Conservation (phyloP, 2,329 filamentous ascomycete species). For the Bertia moriformis region DNA sequence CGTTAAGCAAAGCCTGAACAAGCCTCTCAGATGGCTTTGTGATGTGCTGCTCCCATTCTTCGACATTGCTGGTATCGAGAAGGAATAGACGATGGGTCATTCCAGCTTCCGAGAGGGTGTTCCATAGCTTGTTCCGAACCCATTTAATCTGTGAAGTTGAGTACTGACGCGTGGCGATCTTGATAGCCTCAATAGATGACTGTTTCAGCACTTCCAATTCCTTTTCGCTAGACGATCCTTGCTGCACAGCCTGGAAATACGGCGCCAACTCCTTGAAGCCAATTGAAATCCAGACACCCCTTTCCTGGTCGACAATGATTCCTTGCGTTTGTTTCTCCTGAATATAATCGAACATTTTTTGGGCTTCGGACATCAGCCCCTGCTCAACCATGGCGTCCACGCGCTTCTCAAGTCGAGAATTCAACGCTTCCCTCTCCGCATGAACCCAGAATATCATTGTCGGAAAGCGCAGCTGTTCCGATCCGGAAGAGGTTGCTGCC, state of each 20-base stretch:
- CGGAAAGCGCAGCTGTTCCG: constrained; percentile 16
- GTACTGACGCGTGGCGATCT: constrained; percentile 75
- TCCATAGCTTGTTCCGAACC: constrained; percentile 72
- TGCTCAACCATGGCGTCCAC: constrained; percentile 69
- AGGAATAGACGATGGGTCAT: constrained; percentile 51
- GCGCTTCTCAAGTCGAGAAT: constrained; percentile 57
- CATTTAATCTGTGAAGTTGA: constrained; percentile 72
- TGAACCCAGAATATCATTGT: constrained; percentile 79
- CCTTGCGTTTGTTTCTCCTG: constrained; percentile 23
- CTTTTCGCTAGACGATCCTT: constrained; percentile 9
- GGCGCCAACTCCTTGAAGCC: constrained; percentile 82
- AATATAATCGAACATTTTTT: constrained; percentile 25
- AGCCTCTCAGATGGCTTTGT: constrained; percentile 48
- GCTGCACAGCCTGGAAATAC: constrained; percentile 40
- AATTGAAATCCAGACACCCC: constrained; percentile 92
- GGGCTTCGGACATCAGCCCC: constrained; percentile 33
- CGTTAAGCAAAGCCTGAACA: constrained; percentile 46
- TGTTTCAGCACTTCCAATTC: constrained; percentile 39
- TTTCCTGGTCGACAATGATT: constrained; percentile 49
- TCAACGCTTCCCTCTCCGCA: constrained; percentile 53
- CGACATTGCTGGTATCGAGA: constrained; percentile 62
- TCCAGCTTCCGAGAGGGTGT: constrained; percentile 42
- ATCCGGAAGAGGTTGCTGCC: constrained; percentile 5
- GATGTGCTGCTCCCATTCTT: constrained; percentile 48
- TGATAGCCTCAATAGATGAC: constrained; percentile 58